A percentile compares a stretch with the other conserved stretches of the same genome.
These are phyloP conservation scores for Leucocoprinus sp. DNA, from an alignment of 768 basidiomycete species.

Conservation along the genomic window DNA sequence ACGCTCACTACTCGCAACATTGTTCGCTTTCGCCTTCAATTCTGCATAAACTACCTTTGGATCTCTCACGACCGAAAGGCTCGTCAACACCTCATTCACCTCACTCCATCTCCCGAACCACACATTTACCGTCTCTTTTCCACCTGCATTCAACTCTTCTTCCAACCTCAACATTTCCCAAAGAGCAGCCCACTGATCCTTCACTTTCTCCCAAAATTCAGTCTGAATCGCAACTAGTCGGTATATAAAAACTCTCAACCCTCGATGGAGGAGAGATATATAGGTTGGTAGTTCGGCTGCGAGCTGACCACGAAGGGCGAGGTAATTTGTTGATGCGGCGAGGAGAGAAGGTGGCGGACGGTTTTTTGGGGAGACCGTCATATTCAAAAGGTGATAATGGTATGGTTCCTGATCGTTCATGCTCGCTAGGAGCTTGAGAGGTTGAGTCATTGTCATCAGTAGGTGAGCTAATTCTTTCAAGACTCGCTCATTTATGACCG, in stretches of 20 bases:
- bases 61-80: no score
- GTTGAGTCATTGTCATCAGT: constrained; percentile 50
- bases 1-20: no score
- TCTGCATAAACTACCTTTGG: no score
- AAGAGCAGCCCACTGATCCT: constrained; percentile 66
- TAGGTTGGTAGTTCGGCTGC: constrained; percentile 63
- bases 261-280: constrained; percentile 49
- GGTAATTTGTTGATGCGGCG: constrained; percentile 68
- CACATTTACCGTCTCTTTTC: constrained; percentile 60
- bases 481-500: constrained; percentile 42
- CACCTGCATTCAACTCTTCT: constrained; percentile 58
- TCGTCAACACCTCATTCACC: constrained; percentile 36
- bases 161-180: constrained; percentile 78
- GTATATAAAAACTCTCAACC: constrained; percentile 42
- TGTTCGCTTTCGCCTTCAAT: no score
- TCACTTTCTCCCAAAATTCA: constrained; percentile 50
- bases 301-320: constrained; percentile 68
- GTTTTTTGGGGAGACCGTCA: constrained; percentile 52
- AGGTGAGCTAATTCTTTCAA: constrained; percentile 52
- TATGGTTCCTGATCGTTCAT: constrained; percentile 70
- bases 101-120: constrained; percentile 67
- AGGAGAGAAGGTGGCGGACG: constrained; percentile 61
- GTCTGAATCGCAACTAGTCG: constrained; percentile 51
- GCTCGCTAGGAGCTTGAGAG: constrained; percentile 56
- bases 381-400: constrained; percentile 61